These are phyloP conservation scores for Hyphodiscus sp. DNA, from an alignment of 2,329 filamentous ascomycete genomes.

Conservation along the genomic window DNA sequence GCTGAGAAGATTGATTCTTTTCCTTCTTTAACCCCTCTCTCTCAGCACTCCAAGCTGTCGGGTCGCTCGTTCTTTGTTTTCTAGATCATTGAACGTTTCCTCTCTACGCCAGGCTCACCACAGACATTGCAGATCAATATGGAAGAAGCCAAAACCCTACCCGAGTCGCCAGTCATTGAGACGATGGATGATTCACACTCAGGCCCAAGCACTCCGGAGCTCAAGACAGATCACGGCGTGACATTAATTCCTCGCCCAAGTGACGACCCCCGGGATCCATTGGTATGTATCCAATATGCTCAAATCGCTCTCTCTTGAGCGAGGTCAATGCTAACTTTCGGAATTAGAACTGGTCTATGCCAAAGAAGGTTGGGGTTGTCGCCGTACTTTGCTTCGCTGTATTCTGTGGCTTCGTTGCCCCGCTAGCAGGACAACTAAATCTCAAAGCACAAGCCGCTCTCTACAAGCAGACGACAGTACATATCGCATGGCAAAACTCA, in stretches of 20 bases:
- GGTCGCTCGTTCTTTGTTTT: neutral
- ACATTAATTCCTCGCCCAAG: constrained; percentile 35
- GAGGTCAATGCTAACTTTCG: neutral
- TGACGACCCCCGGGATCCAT: constrained; percentile 29
- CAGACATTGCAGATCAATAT: neutral
- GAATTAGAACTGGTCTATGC: constrained; percentile 31
- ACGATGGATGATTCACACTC: neutral
- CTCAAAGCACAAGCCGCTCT: constrained; percentile 31
- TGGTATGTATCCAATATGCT: constrained; percentile 25
- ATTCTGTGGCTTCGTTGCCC: constrained; percentile 32
- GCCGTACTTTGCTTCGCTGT: constrained; percentile 31
- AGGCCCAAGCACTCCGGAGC: neutral
- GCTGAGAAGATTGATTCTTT: neutral
- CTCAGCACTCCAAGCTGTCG: neutral
- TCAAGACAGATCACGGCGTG: constrained; percentile 20
- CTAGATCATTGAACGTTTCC: neutral
- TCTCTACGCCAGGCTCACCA: neutral
- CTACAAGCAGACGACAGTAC: constrained; percentile 29
- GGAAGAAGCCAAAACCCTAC: neutral
- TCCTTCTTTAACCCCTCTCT: neutral
- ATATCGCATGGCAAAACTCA: constrained; percentile 32
- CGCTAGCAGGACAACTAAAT: constrained; percentile 32
- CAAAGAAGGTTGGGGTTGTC: constrained; percentile 30
- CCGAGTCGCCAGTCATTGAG: neutral
- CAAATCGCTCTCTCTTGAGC: neutral